Evolutionary conservation across 1,284 basidiomycete species (phyloP).

Genomic region (Chondrostereum purpureum): DNA sequence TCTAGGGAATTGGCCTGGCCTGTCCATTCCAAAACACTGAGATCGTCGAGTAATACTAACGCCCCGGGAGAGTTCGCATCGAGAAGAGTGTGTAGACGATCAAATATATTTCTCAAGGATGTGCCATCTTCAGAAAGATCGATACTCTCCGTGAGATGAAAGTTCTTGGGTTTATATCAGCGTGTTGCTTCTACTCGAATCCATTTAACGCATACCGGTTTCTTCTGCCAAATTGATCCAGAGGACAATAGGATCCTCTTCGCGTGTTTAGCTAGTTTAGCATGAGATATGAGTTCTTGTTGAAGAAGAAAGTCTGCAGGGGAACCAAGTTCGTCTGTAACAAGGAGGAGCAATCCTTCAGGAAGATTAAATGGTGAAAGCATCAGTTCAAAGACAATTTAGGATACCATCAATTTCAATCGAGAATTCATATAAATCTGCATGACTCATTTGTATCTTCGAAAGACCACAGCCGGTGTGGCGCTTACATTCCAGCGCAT

Average conservation of each 20-base stretch:
- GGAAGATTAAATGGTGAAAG: slow-evolving; percentile 1
- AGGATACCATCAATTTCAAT: no score
- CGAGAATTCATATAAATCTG: no score
- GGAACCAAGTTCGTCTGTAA: not conserved
- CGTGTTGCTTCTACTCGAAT: slow-evolving; percentile 3
- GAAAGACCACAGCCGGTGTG: no score
- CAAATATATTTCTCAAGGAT: slow-evolving; percentile 6
- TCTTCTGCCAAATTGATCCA: not conserved
- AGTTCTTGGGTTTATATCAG: slow-evolving; percentile 8
- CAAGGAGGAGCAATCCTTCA: not conserved
- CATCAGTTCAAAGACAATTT: no score
- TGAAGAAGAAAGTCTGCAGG: slow-evolving; percentile 1
- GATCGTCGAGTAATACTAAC: slow-evolving; percentile 61
- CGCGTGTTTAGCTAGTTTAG: slow-evolving; percentile 1
- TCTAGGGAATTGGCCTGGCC: slow-evolving; percentile 41
- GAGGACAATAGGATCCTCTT: not conserved
- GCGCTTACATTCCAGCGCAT: no score
- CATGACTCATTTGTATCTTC: no score
- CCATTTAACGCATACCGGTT: no score
- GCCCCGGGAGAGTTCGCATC: slow-evolving; percentile 18
- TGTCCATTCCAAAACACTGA: slow-evolving; percentile 61
- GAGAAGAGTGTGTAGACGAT: slow-evolving; percentile 27
- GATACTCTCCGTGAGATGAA: not conserved
- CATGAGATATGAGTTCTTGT: slow-evolving; percentile 9
- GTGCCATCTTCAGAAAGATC: slow-evolving; percentile 10